Evolutionary conservation across 2,329 filamentous ascomycete species (phyloP).

Genomic region (Pestalotiopsis sp.): DNA sequence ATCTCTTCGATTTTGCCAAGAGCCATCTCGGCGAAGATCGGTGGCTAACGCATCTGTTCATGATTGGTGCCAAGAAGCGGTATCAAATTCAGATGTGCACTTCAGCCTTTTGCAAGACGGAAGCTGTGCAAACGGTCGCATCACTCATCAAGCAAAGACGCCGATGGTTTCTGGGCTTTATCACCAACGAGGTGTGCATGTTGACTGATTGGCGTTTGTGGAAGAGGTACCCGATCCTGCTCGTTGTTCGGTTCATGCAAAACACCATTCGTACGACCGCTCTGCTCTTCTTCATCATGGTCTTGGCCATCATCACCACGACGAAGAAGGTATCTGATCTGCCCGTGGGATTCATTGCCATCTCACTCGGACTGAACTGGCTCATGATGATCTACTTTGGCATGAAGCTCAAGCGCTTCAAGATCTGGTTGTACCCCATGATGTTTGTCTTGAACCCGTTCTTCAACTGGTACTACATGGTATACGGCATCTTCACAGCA

Average conservation of each 20-base stretch:
- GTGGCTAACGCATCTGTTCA: conserved; percentile 97
- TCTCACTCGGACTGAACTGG: conserved; percentile 93
- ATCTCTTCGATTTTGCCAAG: conserved; percentile 96
- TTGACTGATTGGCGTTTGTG: conserved; percentile 91
- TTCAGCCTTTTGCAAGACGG: conserved; percentile 96
- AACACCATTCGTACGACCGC: conserved; percentile 96
- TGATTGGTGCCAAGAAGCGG: conserved; percentile 91
- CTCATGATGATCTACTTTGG: conserved; percentile 96
- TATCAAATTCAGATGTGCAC: conserved; percentile 99
- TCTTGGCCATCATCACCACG: conserved; percentile 83
- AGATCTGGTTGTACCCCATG: conserved; percentile 91
- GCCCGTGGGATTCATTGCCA: conserved; percentile 89
- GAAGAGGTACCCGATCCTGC: conserved; percentile 86
- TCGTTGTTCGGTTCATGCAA: conserved; percentile 88
- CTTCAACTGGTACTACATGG: conserved; percentile 98
- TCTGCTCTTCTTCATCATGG: conserved; percentile 91
- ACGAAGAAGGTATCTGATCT: conserved; percentile 77
- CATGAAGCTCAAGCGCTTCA: conserved; percentile 81
- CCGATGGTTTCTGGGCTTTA: conserved; percentile 95
- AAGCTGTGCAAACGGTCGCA: conserved; percentile 86
- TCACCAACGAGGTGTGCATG: conserved; percentile 99
- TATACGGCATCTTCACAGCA: conserved; percentile 93
- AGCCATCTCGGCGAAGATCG: conserved; percentile 93
- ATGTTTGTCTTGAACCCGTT: conserved; percentile 97
- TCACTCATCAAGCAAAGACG: conserved; percentile 92